Percentiles rank a stretch among this genome's conserved stretches.
Evolutionary conservation across 176 grass and related monocot species (phyloP).

Genomic region (Neostapfia colusana): DNA sequence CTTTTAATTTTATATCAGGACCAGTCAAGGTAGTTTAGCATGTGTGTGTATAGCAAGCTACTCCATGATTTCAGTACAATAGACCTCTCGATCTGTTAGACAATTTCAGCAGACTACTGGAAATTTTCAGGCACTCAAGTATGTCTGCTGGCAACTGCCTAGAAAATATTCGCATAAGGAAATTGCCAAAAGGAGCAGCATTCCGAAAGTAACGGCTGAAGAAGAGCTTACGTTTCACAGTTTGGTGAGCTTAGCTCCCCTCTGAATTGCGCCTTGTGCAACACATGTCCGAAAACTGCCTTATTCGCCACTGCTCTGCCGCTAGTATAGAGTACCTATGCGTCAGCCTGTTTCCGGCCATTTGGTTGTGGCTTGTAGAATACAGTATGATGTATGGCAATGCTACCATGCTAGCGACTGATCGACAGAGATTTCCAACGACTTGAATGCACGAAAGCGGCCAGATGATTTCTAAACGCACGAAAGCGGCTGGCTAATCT

Average conservation of each 20-base stretch:
- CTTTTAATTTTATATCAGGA: background rate
- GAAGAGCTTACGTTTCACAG: constrained; percentile 33
- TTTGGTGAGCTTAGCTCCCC: constrained; percentile 12
- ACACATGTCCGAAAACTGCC: constrained; percentile 33
- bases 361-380: constrained; percentile 21
- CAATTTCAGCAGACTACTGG: constrained; percentile 24
- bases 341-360: constrained; percentile 31
- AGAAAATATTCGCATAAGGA: background rate
- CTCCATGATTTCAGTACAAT: background rate
- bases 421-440: constrained; percentile 23
- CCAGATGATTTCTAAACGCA: background rate
- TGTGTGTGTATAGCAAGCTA: background rate
- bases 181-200: constrained; percentile 17
- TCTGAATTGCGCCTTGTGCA: constrained; percentile 28
- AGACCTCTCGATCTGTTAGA: background rate
- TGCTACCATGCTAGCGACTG: constrained; percentile 27
- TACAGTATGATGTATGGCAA: background rate
- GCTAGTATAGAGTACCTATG: constrained; percentile 20
- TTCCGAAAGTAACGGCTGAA: constrained; percentile 34
- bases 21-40: background rate
- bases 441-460: constrained; percentile 36
- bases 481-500: constrained; percentile 23
- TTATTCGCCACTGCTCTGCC: constrained; percentile 19
- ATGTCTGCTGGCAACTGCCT: background rate
- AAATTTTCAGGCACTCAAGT: background rate